Evolutionary conservation across 371 early-diverging fungal genomes (phyloP).

Genomic region (Blastocladiella emersonii): DNA sequence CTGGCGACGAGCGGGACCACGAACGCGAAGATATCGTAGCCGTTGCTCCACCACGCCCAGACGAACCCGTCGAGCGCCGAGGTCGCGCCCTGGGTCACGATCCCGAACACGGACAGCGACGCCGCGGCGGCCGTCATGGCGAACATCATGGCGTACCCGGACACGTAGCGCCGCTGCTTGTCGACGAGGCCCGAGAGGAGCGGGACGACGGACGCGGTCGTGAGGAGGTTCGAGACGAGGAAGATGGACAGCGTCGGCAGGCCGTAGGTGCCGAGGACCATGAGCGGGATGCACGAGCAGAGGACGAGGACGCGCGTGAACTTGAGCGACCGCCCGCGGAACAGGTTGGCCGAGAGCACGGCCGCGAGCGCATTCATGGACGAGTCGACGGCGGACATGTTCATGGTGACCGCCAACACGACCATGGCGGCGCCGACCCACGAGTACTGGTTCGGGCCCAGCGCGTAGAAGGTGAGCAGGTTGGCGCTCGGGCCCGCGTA

Average conservation of each 20-base stretch:
- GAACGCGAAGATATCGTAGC: background rate
- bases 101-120: background rate
- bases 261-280: conserved; percentile 24
- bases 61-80: background rate
- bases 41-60: conserved; percentile 3
- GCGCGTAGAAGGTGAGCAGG: conserved; percentile 29
- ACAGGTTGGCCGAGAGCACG: conserved; percentile 27
- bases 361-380: conserved; percentile 40
- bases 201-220: conserved; percentile 30
- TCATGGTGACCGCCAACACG: conserved; percentile 34
- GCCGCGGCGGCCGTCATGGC: background rate
- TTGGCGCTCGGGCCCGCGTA: conserved; percentile 18
- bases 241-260: conserved; percentile 30
- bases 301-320: conserved; percentile 29
- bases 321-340: conserved; percentile 24
- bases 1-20: background rate
- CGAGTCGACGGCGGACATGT: conserved; percentile 37
- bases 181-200: conserved; percentile 31
- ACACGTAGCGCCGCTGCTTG: conserved; percentile 14
- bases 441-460: conserved; percentile 18
- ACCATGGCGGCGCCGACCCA: conserved; percentile 24
- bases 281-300: conserved; percentile 36
- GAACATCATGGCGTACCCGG: conserved; percentile 6
- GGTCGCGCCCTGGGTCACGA: no score
- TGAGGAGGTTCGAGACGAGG: conserved; percentile 36